Percentiles rank a stretch among this genome's conserved stretches.
phyloP scores from a whole-genome alignment of 352 stramenopile species.

The Globisporangium solare region DNA sequence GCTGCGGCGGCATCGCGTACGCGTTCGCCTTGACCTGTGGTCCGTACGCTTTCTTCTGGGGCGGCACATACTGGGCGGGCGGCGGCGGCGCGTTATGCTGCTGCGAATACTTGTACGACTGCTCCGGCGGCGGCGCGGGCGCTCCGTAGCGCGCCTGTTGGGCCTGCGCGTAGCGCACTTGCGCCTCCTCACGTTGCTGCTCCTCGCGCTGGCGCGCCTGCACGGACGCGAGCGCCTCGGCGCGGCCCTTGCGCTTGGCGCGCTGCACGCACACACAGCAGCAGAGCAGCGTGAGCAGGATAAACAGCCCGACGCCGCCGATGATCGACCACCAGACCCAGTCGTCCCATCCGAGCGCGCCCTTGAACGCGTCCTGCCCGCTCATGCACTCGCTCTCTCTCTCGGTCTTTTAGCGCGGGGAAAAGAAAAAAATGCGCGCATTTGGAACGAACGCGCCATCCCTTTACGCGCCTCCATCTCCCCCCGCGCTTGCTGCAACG shows the following conservation, averaged over 20 bases:
- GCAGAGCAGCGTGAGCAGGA: slow-evolving; percentile 67
- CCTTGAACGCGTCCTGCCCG: slow-evolving; percentile 61
- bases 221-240: slow-evolving; percentile 56
- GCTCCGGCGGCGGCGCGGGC: slow-evolving; percentile 14
- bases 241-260: slow-evolving; percentile 71
- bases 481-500: background rate
- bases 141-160: slow-evolving; percentile 33
- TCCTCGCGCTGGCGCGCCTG: slow-evolving; percentile 48
- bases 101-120: slow-evolving; percentile 27
- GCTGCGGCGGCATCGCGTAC: slow-evolving; percentile 18
- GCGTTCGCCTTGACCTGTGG: slow-evolving; percentile 41
- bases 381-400: slow-evolving; percentile 15
- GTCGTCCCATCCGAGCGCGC: slow-evolving; percentile 67
- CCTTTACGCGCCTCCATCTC: too few relatives aligned
- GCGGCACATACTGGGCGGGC: slow-evolving; percentile 9
- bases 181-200: slow-evolving; percentile 39
- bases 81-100: slow-evolving; percentile 14
- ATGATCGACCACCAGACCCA: slow-evolving; percentile 78
- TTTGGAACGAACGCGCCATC: too few relatives aligned
- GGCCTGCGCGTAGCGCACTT: slow-evolving; percentile 45
- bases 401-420: too few relatives aligned
- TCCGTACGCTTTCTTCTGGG: slow-evolving; percentile 23
- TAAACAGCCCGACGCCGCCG: slow-evolving; percentile 51
- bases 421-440: too few relatives aligned
- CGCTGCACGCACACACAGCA: slow-evolving; percentile 75